Conservation (phyloP, 495 filamentous ascomycete genomes). For the Apiosordaria backusii region DNA sequence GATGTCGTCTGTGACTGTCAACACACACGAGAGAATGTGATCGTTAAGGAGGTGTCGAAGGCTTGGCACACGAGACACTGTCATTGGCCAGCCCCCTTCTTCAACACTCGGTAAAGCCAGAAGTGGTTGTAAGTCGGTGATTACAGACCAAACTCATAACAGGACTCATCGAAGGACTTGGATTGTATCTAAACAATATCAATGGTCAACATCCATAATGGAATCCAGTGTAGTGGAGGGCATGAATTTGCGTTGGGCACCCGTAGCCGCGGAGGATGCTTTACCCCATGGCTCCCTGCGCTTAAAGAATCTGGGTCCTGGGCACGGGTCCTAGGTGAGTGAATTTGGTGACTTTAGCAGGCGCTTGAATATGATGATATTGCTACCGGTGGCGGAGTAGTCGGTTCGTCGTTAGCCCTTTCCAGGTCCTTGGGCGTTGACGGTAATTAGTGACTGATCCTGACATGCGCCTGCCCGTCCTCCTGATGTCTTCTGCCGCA, state of each 20-base stretch:
- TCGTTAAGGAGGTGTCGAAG: neutral
- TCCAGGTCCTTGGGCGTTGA: neutral
- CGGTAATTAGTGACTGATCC: neutral
- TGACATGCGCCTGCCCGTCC: constrained; percentile 1
- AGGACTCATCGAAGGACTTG: neutral
- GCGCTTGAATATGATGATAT: neutral
- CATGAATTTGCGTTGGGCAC: neutral
- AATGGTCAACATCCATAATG: neutral
- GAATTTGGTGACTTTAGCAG: neutral
- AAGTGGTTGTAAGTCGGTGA: neutral
- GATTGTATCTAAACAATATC: too few species aligned
- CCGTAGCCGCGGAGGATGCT: neutral
- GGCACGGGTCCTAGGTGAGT: too few species aligned
- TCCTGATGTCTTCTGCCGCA: constrained; percentile 10
- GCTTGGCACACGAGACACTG: neutral
- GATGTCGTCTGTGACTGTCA: neutral
- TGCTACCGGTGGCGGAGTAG: neutral
- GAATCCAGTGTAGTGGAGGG: neutral
- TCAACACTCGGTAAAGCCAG: too few species aligned
- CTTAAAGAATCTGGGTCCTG: too few species aligned
- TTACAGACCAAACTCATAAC: neutral
- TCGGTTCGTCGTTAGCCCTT: too few species aligned
- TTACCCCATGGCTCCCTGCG: neutral
- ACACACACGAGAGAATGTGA: neutral
- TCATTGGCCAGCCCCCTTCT: neutral